These are phyloP conservation scores for Gillenia trifoliata DNA, from an alignment of 306 rosid genomes.

Conservation along the genomic window DNA sequence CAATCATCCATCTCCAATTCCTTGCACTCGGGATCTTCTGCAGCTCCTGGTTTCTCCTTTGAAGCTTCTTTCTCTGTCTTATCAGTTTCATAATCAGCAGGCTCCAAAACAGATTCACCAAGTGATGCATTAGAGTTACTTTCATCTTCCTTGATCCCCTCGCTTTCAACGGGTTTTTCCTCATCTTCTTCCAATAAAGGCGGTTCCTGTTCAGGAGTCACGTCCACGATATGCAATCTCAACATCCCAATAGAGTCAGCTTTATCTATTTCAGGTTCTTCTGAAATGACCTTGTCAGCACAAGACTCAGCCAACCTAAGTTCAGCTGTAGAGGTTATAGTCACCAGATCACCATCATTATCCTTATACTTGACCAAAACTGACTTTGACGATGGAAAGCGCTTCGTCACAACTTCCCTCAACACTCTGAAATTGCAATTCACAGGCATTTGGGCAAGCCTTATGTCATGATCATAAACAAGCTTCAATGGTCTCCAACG, in stretches of 20 bases:
- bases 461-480: conserved; percentile 85
- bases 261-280: conserved; percentile 52
- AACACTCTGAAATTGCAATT: conserved; percentile 45
- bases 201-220: conserved; percentile 93
- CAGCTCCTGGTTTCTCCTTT: conserved; percentile 51
- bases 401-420: conserved; percentile 72
- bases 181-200: conserved; percentile 86
- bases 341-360: conserved; percentile 86
- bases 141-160: conserved; percentile 67
- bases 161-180: conserved; percentile 58
- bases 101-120: conserved; percentile 57
- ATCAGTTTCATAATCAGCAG: conserved; percentile 46
- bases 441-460: conserved; percentile 83
- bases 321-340: conserved; percentile 81
- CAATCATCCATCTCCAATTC: conserved; percentile 99
- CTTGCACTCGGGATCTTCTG: conserved; percentile 72
- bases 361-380: conserved; percentile 91
- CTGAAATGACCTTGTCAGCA: conserved; percentile 50
- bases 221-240: conserved; percentile 89
- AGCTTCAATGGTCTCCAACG: conserved; percentile 65
- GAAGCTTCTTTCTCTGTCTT: conserved; percentile 53
- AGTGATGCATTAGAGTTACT: conserved; percentile 63
- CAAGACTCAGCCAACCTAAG: conserved; percentile 80
- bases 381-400: conserved; percentile 82
- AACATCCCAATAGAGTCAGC: conserved; percentile 56